phyloP scores from a whole-genome alignment of 2,329 filamentous ascomycete species.

The Rhynchosporium agropyri region DNA sequence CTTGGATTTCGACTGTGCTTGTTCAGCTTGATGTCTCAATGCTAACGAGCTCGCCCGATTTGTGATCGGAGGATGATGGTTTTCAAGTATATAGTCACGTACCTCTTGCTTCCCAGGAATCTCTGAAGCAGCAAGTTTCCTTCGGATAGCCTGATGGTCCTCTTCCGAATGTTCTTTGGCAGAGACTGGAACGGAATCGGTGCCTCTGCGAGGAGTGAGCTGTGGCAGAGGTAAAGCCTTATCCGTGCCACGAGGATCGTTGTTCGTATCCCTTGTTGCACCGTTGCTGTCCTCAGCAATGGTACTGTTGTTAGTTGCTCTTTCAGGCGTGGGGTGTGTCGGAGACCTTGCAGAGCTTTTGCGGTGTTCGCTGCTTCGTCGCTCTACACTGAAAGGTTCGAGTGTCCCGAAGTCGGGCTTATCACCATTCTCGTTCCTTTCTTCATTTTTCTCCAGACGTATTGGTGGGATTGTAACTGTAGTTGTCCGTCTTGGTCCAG shows the following conservation, averaged over 20 bases:
- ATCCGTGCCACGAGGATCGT: background rate
- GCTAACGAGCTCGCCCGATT: conserved; percentile 33
- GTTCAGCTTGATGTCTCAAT: conserved; percentile 30
- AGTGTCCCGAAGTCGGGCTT: conserved; percentile 22
- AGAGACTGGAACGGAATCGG: conserved; percentile 19
- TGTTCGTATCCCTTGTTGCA: conserved; percentile 1
- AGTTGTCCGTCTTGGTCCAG: conserved; percentile 11
- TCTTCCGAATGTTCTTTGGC: conserved; percentile 28
- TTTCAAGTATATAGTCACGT: conserved; percentile 33
- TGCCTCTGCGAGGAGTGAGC: conserved; percentile 24
- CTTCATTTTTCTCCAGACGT: background rate
- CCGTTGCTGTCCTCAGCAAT: background rate
- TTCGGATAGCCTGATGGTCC: conserved; percentile 27
- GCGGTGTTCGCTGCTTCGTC: conserved; percentile 12
- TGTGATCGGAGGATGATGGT: conserved; percentile 30
- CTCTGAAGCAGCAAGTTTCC: conserved; percentile 29
- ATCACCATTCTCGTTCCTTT: background rate
- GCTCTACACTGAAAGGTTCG: conserved; percentile 22
- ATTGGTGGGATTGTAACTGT: background rate
- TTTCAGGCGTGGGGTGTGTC: conserved; percentile 24
- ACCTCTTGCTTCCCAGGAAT: conserved; percentile 35
- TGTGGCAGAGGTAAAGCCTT: conserved; percentile 23
- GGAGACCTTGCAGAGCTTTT: conserved; percentile 30
- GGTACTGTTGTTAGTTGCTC: conserved; percentile 4
- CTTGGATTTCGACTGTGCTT: conserved; percentile 21